Conservation (phyloP, 148 eudicot species). For the Chenopodium suecicum region DNA sequence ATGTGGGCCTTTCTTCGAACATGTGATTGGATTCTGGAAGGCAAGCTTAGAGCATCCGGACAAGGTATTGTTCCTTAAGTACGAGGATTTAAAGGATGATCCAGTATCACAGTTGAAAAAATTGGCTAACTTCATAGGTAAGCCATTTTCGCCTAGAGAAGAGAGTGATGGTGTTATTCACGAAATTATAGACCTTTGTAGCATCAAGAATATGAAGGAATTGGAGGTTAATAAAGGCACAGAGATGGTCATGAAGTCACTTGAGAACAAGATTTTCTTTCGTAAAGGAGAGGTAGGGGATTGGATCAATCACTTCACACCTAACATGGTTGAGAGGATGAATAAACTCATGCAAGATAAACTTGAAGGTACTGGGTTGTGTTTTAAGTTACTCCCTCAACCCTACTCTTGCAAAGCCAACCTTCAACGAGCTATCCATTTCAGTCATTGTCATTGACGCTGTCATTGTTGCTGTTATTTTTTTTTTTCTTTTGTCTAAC, state of each 20-base stretch:
- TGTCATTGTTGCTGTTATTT: too few species aligned
- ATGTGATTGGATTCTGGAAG: background rate
- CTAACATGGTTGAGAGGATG: background rate
- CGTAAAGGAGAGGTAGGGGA: background rate
- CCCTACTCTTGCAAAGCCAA: too few species aligned
- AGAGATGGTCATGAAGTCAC: background rate
- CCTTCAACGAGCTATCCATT: too few species aligned
- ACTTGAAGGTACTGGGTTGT: background rate
- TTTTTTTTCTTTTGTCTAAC: too few species aligned
- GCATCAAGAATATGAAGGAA: background rate
- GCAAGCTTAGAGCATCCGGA: conserved; percentile 1
- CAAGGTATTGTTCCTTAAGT: background rate
- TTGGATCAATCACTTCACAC: conserved; percentile 2
- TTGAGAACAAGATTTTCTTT: background rate
- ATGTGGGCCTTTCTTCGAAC: conserved; percentile 2
- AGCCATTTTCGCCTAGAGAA: background rate
- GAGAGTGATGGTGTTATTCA: background rate
- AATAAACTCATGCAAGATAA: background rate
- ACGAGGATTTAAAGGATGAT: background rate
- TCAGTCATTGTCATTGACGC: too few species aligned
- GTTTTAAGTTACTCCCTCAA: background rate
- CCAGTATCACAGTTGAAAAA: background rate
- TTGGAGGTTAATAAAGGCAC: background rate
- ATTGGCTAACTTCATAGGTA: conserved; percentile 4
- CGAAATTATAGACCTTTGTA: background rate